These are phyloP conservation scores for Mucor circinelloides DNA, from an alignment of 371 early-diverging fungal genomes.

Conservation along the genomic window DNA sequence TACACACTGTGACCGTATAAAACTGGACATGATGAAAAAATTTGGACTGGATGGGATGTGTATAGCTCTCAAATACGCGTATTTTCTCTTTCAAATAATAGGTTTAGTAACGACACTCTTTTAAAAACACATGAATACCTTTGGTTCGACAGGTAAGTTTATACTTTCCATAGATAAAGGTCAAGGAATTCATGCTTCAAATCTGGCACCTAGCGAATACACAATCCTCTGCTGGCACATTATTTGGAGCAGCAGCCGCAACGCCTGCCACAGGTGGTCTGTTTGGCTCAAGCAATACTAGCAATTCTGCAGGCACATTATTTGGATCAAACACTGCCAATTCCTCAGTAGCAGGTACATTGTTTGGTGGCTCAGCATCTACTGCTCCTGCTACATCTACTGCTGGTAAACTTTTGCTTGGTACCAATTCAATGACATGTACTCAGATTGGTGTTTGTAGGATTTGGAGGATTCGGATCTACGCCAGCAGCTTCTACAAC, in stretches of 20 bases:
- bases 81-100: neutral
- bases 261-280: conserved; percentile 1
- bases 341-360: conserved; percentile 37
- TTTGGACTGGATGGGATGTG: too few species aligned
- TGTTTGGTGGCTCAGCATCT: conserved; percentile 41
- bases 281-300: conserved; percentile 14
- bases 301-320: conserved; percentile 22
- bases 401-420: neutral
- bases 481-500: conserved; percentile 13
- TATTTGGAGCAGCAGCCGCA: conserved; percentile 28
- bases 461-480: neutral
- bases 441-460: neutral
- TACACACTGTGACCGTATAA: neutral
- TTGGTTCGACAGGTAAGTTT: conserved; percentile 12
- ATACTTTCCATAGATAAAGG: neutral
- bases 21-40: neutral
- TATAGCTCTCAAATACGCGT: neutral
- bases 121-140: neutral
- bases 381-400: conserved; percentile 25
- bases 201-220: conserved; percentile 21
- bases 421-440: neutral
- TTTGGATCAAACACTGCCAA: conserved; percentile 19
- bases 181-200: neutral
- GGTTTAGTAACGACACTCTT: neutral
- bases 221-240: conserved; percentile 35